Conservation (phyloP, 176 grass and related monocot species). For the Eleusine coracana region DNA sequence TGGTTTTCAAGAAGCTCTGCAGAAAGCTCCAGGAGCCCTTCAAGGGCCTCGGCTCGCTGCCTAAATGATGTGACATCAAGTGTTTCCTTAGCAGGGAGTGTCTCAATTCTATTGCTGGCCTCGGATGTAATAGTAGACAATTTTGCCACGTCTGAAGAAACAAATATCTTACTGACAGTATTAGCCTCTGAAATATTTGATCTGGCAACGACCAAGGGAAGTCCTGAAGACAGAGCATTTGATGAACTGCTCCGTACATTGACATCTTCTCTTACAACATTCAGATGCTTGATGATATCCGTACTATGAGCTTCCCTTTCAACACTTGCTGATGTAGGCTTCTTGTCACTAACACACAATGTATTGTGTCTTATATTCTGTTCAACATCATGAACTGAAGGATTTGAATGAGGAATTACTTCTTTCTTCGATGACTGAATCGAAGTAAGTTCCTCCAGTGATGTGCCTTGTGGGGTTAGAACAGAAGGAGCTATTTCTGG, state of each 20-base stretch:
- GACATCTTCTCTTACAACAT: conserved; percentile 58
- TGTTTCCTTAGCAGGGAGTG: conserved; percentile 63
- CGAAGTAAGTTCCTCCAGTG: conserved; percentile 27
- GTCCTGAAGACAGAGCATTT: conserved; percentile 32
- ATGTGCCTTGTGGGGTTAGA: conserved; percentile 31
- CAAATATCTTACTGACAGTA: conserved; percentile 32
- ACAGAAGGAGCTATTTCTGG: conserved; percentile 39
- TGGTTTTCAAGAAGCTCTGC: conserved; percentile 79
- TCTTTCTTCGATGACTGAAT: conserved; percentile 53
- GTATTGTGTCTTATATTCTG: conserved; percentile 51
- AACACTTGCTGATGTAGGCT: conserved; percentile 41
- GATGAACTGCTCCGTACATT: conserved; percentile 54
- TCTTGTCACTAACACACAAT: conserved; percentile 48
- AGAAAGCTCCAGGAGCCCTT: conserved; percentile 93
- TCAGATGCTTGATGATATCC: conserved; percentile 52
- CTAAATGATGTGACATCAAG: conserved; percentile 95
- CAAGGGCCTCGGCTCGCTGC: conserved; percentile 91
- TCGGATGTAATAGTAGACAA: conserved; percentile 5
- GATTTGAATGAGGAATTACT: conserved; percentile 49
- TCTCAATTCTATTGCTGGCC: conserved; percentile 38
- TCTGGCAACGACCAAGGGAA: conserved; percentile 15
- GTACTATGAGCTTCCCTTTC: conserved; percentile 36
- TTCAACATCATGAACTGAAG: conserved; percentile 54
- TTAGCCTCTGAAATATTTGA: conserved; percentile 33
- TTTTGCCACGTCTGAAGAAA: conserved; percentile 40